Evolutionary conservation across 2,329 filamentous ascomycete genomes (phyloP).

Genomic region (Colletotrichum filicis): DNA sequence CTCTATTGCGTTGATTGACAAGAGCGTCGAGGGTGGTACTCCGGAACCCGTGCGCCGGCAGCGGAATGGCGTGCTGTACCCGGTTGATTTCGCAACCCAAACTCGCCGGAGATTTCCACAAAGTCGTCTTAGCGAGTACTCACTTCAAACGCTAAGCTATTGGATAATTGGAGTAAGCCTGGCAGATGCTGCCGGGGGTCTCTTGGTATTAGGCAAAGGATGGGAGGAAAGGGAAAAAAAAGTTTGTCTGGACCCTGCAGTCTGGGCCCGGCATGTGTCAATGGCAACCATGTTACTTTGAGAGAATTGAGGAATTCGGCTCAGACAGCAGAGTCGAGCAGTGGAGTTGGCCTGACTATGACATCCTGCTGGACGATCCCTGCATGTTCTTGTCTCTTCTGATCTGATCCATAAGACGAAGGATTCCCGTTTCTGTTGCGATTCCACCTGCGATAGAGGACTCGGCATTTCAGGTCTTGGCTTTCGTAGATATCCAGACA

Average conservation of each 20-base stretch:
- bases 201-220: neutral
- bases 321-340: neutral
- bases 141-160: neutral
- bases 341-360: neutral
- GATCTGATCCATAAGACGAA: constrained; percentile 22
- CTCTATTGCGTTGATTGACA: neutral
- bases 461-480: neutral
- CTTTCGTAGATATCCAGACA: too few relatives aligned
- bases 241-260: constrained; percentile 29
- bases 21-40: constrained; percentile 1
- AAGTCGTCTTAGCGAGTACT: neutral
- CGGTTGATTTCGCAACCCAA: constrained; percentile 29
- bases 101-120: constrained; percentile 11
- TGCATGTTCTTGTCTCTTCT: neutral
- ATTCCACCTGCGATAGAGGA: neutral
- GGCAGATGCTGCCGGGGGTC: neutral
- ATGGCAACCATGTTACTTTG: neutral
- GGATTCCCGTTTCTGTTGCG: constrained; percentile 3
- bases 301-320: neutral
- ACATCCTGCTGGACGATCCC: constrained; percentile 1
- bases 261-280: constrained; percentile 5
- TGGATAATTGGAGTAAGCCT: neutral
- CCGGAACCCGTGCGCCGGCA: constrained; percentile 18
- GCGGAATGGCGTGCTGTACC: constrained; percentile 33
- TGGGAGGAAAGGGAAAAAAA: neutral